These are phyloP conservation scores for Malassezia caprae DNA, from an alignment of 1,284 basidiomycete species.

Conservation along the genomic window DNA sequence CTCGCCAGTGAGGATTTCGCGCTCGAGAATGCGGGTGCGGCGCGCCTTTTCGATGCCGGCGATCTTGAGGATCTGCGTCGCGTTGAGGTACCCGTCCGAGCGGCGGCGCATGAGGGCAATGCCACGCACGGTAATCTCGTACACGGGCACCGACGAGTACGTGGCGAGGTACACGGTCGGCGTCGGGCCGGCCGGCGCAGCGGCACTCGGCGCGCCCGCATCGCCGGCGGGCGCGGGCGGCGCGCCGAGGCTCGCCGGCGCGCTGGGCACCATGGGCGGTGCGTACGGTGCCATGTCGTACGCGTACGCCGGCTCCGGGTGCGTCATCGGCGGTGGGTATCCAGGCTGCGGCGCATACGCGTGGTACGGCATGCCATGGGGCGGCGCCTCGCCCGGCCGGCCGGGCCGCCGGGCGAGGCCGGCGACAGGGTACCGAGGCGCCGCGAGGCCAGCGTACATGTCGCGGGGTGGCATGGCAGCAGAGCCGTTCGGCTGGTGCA, in stretches of 20 bases:
- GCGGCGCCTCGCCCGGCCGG: neutral
- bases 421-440: conserved; percentile 6
- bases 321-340: conserved; percentile 1
- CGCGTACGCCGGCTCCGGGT: neutral
- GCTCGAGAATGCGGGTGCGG: conserved; percentile 93
- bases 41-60: conserved; percentile 94
- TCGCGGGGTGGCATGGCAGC: conserved; percentile 4
- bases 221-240: neutral
- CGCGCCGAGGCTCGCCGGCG: too few relatives aligned
- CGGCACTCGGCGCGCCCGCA: too few relatives aligned
- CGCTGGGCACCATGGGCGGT: neutral
- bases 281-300: neutral
- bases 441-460: conserved; percentile 4
- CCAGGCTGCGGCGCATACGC: conserved; percentile 1
- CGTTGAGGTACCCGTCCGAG: conserved; percentile 82
- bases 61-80: conserved; percentile 97
- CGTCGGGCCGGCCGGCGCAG: conserved; percentile 5
- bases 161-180: conserved; percentile 45
- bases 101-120: conserved; percentile 96
- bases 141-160: conserved; percentile 51
- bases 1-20: conserved; percentile 86
- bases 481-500: conserved; percentile 1
- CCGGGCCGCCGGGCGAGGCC: conserved; percentile 3
- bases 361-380: conserved; percentile 1
- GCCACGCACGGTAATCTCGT: conserved; percentile 62